Evolutionary conservation across 1,139 yeast species (phyloP), one percentile per base, ranked within the genome.

Genomic region (Magnusiomyces ingens): DNA sequence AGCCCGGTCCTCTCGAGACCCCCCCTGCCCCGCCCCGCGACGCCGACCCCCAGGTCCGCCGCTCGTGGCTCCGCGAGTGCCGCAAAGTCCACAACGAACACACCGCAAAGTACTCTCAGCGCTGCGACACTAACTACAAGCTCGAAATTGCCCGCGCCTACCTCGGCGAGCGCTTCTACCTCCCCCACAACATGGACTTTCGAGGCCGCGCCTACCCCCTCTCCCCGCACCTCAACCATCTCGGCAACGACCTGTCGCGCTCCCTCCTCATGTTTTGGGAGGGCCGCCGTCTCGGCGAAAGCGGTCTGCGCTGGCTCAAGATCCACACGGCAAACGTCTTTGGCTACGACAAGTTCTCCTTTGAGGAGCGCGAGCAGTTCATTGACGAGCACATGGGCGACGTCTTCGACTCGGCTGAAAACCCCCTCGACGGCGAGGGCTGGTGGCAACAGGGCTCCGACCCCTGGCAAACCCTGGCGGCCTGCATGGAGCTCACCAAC

Each of bases 181-280:
- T 91, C 73, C 98, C 99, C 2, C 48, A 45, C 40, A 45, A 45
- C 29, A 45, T 45, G 48, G 48, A 45, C 32, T 91, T 91, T 67
- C 78, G 99, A 69, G 99, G 99, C 5, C 82, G 99, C 64, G 96
- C 98, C 0, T 93, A 93, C 66, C 98, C 99, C 3, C 72, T 93
- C 48, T 84, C 96, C 1, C 95, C 96, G 1, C 82, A 80, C 62
- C 73, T 81, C 59, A 80, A 80, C 58, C 98, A 93, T 69, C 75
- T 93, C 60, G 98, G 98, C 59, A 87, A 87, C 65, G 99, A 93
- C 71, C 74, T 91, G 73, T 84, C 95, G 41, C 80, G 99, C 68
- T 86, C 95, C 10, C 75, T 93, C 57, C 76, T 93, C 60, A 74
- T 81, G 56, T 93, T 91, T 64, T 91, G 98, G 97, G 82, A 87